These are phyloP conservation scores for Glonium stellatum DNA, from an alignment of 495 filamentous ascomycete genomes.

Conservation along the genomic window DNA sequence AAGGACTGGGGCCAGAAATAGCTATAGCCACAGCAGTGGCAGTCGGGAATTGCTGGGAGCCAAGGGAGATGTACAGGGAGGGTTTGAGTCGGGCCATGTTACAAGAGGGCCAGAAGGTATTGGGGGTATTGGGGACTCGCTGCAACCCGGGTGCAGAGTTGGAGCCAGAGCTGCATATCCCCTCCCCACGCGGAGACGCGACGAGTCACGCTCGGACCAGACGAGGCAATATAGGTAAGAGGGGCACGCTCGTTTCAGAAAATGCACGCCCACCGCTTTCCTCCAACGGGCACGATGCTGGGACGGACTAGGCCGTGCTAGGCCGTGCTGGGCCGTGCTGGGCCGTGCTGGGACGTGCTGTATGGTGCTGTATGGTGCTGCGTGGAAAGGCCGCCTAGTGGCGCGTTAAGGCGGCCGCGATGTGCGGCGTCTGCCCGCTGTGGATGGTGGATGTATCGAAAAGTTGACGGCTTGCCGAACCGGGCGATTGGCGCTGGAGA, in stretches of 20 bases:
- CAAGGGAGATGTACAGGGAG: neutral
- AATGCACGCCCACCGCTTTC: neutral
- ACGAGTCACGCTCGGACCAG: neutral
- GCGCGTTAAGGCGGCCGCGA: neutral
- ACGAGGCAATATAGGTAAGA: neutral
- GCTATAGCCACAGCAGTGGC: conserved; percentile 13
- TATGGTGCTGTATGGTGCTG: too few relatives aligned
- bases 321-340: too few relatives aligned
- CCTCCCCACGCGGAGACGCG: neutral
- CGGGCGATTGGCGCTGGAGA: neutral
- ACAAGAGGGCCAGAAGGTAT: neutral
- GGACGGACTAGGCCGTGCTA: too few relatives aligned
- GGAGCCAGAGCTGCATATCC: neutral
- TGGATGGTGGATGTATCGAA: conserved; percentile 1
- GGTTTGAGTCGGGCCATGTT: neutral
- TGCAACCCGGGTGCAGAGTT: neutral
- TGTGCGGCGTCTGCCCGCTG: neutral
- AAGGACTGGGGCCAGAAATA: conserved; percentile 19
- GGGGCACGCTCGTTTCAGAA: neutral
- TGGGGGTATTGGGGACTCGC: neutral
- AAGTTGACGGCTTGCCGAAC: neutral
- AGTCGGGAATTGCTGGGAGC: neutral
- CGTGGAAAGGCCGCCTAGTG: neutral
- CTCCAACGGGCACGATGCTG: too few relatives aligned
- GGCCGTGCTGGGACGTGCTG: too few relatives aligned